phyloP scores from a whole-genome alignment of 2,329 filamentous ascomycete genomes.

The Fusarium penzigii region DNA sequence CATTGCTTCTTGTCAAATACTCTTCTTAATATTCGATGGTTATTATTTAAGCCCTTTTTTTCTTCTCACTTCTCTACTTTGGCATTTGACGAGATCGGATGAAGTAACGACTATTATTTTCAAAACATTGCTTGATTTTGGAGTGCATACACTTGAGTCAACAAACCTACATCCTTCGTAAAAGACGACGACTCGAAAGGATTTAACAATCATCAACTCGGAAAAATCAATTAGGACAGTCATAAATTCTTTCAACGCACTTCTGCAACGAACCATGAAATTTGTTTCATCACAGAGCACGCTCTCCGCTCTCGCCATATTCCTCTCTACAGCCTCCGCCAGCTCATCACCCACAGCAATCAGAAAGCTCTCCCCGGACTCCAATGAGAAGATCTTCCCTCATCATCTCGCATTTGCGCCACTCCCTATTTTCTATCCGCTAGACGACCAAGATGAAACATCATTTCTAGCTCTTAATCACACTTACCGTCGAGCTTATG shows the following conservation, averaged over 20 bases:
- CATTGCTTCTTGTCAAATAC: constrained; percentile 2
- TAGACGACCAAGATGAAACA: constrained; percentile 29
- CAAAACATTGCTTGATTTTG: not conserved
- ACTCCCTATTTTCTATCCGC: constrained; percentile 27
- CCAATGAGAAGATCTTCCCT: constrained; percentile 72
- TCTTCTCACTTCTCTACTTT: not conserved
- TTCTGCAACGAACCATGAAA: constrained; percentile 38
- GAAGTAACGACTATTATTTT: too few relatives aligned
- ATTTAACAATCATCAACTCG: too few relatives aligned
- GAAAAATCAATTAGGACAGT: too few relatives aligned
- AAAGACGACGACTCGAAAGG: too few relatives aligned
- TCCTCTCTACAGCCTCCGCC: constrained; percentile 42
- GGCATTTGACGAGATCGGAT: not conserved
- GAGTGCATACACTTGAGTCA: not conserved
- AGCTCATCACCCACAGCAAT: constrained; percentile 58
- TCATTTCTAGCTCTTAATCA: constrained; percentile 10
- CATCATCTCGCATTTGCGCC: constrained; percentile 60
- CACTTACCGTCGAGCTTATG: constrained; percentile 52
- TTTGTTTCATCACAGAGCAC: constrained; percentile 36
- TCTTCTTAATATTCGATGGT: constrained; percentile 1
- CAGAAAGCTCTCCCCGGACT: constrained; percentile 70
- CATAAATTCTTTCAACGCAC: not conserved
- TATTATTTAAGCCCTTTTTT: not conserved
- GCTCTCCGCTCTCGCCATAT: constrained; percentile 48
- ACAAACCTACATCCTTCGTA: not conserved